Percentiles rank a stretch among this genome's conserved stretches.
Conservation (phyloP, 768 basidiomycete genomes). For the Russula compacta region DNA sequence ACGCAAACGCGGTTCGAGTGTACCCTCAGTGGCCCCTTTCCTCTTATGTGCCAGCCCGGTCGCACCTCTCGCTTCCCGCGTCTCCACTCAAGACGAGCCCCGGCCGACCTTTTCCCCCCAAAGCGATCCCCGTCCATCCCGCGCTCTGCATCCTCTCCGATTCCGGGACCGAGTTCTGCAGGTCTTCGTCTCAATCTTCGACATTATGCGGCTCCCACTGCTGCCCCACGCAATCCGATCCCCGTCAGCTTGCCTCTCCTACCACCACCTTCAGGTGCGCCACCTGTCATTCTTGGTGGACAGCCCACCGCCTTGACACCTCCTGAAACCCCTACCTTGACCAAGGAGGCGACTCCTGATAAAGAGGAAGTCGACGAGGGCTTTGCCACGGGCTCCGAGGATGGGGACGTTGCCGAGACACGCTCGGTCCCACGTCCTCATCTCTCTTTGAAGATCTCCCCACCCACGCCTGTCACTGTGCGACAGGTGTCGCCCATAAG, state of each 20-base stretch:
- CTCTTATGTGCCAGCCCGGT: slow-evolving; percentile 4
- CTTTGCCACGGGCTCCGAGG: slow-evolving; percentile 18
- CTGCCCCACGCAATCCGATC: neutral
- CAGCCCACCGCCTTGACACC: neutral
- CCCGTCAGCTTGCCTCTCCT: neutral
- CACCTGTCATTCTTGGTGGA: slow-evolving; percentile 1
- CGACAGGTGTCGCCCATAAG: neutral
- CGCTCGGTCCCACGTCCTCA: slow-evolving; percentile 1
- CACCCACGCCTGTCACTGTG: slow-evolving; percentile 1
- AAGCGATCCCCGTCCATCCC: neutral
- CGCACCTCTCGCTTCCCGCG: neutral
- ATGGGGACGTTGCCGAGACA: slow-evolving; percentile 9
- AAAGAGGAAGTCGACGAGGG: slow-evolving; percentile 19
- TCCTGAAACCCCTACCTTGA: neutral
- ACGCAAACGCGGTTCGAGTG: slow-evolving; percentile 2
- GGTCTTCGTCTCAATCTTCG: slow-evolving; percentile 17
- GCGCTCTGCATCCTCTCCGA: slow-evolving; percentile 11
- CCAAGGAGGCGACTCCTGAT: neutral
- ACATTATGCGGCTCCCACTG: slow-evolving; percentile 19
- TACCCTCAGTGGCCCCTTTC: slow-evolving; percentile 7
- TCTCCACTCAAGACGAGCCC: slow-evolving; percentile 3
- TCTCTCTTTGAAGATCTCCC: slow-evolving; percentile 12
- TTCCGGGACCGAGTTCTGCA: neutral
- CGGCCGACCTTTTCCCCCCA: slow-evolving; percentile 6
- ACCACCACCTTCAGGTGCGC: neutral